Conservation (phyloP, 768 basidiomycete genomes). For the Kwoniella europaea region DNA sequence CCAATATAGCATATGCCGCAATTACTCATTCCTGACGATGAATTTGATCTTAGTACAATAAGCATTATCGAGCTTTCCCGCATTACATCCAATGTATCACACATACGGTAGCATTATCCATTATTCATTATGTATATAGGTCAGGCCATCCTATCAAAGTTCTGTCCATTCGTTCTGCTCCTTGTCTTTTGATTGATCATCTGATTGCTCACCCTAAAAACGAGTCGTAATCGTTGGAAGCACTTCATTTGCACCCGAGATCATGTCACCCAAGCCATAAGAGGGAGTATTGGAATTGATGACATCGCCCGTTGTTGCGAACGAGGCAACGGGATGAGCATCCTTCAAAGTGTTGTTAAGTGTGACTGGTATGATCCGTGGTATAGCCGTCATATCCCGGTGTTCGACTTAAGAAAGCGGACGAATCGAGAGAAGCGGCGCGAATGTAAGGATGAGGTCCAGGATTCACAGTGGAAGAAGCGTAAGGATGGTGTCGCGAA, state of each 20-base stretch:
- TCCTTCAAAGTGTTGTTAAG: background rate
- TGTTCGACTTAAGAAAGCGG: conserved; percentile 16
- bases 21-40: too few relatives aligned
- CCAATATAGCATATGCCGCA: background rate
- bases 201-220: background rate
- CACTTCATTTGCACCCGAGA: background rate
- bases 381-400: background rate
- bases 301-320: background rate
- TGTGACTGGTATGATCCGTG: background rate
- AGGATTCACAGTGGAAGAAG: background rate
- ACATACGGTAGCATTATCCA: background rate
- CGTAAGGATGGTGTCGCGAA: conserved; percentile 18
- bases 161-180: background rate
- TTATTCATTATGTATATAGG: background rate
- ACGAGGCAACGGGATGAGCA: background rate
- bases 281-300: background rate
- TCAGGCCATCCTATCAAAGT: background rate
- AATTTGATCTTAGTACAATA: too few relatives aligned
- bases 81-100: background rate
- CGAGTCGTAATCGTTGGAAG: background rate
- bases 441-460: conserved; percentile 8
- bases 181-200: background rate
- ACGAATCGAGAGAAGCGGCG: conserved; percentile 29
- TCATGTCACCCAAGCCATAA: background rate
- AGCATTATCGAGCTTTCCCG: too few relatives aligned